phyloP scores from a whole-genome alignment of 495 filamentous ascomycete genomes.

The Sporormia fimetaria region DNA sequence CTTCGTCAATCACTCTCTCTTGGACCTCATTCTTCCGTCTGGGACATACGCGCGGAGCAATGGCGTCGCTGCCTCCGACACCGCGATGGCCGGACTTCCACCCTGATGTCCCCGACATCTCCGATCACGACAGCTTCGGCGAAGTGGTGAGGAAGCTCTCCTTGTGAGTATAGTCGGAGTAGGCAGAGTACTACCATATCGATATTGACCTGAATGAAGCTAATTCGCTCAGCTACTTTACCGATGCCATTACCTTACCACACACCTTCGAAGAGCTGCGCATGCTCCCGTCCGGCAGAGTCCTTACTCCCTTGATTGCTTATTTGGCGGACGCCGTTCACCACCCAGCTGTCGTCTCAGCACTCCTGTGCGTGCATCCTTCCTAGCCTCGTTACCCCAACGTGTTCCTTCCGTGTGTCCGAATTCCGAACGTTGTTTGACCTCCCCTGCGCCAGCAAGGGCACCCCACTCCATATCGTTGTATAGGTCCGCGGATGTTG shows the following conservation, averaged over 20 bases:
- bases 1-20: too few species aligned
- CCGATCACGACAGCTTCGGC: slow-evolving; percentile 50
- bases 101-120: slow-evolving; percentile 49
- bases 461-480: too few species aligned
- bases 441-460: not conserved
- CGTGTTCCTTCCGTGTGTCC: not conserved
- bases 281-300: slow-evolving; percentile 51
- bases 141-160: slow-evolving; percentile 59
- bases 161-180: slow-evolving; percentile 35
- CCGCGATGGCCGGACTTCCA: slow-evolving; percentile 24
- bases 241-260: slow-evolving; percentile 51
- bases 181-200: not conserved
- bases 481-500: too few species aligned
- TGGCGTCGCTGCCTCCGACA: slow-evolving; percentile 18
- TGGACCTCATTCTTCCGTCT: not conserved
- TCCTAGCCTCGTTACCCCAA: not conserved
- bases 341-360: slow-evolving; percentile 64
- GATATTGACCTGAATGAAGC: not conserved
- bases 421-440: not conserved
- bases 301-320: slow-evolving; percentile 52
- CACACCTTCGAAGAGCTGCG: slow-evolving; percentile 72
- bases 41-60: not conserved
- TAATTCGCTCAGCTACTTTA: slow-evolving; percentile 46
- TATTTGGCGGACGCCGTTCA: slow-evolving; percentile 53
- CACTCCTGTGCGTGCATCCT: slow-evolving; percentile 53